A percentile compares a stretch with the other conserved stretches of the same genome.
Conservation (phyloP, 1,139 yeast species). For the Yueomyces sp. region DNA sequence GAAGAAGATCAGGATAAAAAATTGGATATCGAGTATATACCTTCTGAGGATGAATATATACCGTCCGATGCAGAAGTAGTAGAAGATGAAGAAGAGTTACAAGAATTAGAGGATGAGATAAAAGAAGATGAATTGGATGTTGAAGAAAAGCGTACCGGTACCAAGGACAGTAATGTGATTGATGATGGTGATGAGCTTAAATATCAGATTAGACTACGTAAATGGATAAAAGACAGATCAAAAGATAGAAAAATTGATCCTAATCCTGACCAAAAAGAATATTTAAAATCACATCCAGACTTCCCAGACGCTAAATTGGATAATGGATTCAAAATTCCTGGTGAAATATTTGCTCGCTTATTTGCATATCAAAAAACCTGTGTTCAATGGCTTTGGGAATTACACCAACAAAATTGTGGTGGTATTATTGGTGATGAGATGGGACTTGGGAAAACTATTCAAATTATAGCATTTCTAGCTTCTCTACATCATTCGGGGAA, state of each 20-base stretch:
- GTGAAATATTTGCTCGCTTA: constrained; percentile 75
- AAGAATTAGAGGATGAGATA: constrained; percentile 4
- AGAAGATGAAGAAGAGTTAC: constrained; percentile 1
- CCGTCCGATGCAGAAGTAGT: constrained; percentile 6
- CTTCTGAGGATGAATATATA: background rate
- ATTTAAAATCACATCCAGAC: constrained; percentile 67
- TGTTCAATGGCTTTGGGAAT: constrained; percentile 69
- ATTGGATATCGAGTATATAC: constrained; percentile 6
- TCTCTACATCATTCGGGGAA: constrained; percentile 75
- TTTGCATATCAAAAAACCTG: constrained; percentile 94
- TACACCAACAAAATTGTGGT: constrained; percentile 76
- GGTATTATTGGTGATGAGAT: constrained; percentile 96
- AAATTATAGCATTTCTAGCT: constrained; percentile 78
- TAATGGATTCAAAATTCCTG: constrained; percentile 64
- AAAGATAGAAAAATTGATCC: constrained; percentile 14
- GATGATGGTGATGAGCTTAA: constrained; percentile 73
- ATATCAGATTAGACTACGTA: constrained; percentile 44
- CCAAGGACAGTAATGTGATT: constrained; percentile 16
- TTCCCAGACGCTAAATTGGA: constrained; percentile 65
- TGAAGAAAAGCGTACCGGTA: constrained; percentile 1
- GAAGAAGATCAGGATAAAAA: constrained; percentile 4
- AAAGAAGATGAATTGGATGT: constrained; percentile 2
- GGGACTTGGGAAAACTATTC: constrained; percentile 96
- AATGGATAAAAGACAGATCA: constrained; percentile 44
- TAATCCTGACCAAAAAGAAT: constrained; percentile 28